Evolutionary conservation across 345 rosid genomes (phyloP), one percentile per base, ranked within the genome.

Genomic region (Gossypium bickii): DNA sequence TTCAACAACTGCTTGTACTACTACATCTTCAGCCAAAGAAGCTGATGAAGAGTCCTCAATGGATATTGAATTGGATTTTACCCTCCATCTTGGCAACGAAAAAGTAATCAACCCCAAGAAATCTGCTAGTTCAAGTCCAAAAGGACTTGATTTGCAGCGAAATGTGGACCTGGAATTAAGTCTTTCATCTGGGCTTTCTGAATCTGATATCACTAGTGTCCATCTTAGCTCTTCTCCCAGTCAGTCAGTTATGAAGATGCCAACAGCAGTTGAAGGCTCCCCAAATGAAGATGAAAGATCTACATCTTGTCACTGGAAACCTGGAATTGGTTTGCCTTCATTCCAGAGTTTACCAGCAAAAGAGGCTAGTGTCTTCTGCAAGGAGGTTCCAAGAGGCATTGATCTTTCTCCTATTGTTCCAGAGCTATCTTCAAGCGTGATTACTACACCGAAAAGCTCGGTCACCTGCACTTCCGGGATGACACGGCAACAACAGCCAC

Each of bases 401-500:
- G 86, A 83, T 79, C 78, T 72, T 69, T 48, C 74, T 68, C 65
- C 80, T 51, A 68, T 55, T 78, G 75, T 78, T 83, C 86, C 85
- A 49, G 93, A 88, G 75, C 85, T 78, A 58, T 91, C 97, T 82
- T 90, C 94, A n/a, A 85, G 89, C 75, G 78, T 84, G 79, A 78
- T 80, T 67, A 80, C 87, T 56, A 78, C 87, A 18, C 91, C 96
- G 18, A 81, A 83, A 84, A 93, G 97, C 78, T 89, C 95, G 55
- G 93, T 87, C 85, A 86, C 97, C 80, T 87, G 90, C 77, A 85
- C 91, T 86, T 91, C 97, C 75, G 89, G 89, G 90, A 80, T 88
- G 76, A 79, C 88, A 75, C 87, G 74, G 67, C 89, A 73, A 84
- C 97, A 78, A 65, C 89, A 80, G 76, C 80, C 82, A 75, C 87